Base-by-base conservation (phyloP, 1,284 basidiomycete genomes). In the Cutaneotrichosporon spelunceum region DNA sequence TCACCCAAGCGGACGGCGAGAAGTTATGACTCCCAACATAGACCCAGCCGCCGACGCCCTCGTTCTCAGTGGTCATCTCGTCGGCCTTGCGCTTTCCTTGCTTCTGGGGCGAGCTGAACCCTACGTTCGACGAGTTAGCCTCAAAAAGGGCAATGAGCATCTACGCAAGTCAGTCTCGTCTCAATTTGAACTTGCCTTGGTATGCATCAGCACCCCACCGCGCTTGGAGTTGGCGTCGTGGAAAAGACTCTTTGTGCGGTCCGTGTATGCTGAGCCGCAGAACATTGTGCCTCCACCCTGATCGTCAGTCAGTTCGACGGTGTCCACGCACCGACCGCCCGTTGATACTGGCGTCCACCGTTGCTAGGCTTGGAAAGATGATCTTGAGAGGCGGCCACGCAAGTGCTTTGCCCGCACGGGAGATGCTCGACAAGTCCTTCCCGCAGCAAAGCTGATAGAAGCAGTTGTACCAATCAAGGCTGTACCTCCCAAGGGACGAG, bases 231-330 rank as follows among this genome's bases (percentile, higher is more conserved):
- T 76, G 9, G 75, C 68, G 49, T 78, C 76, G 59, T 76, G 68
- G 62, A 77, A 78, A 9, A 77, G 62, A 0, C 47, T 23, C 44
- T 64, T 66, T 0, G 75, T 74, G 10, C 66, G 58, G 1, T 63
- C 61, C 9, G 67, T 73, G 60, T 66, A 76, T 7, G 68, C 69
- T 4, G 47, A 49, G 16, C 70, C 72, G 55, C 70, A 70, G 57
- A 79, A 79, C 74, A 79, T 79, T 9, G 77, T 79, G 0, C 76
- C 75, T 1, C 77, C 79, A 0, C 77, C 77, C 62, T 71, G 36
- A 1, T 4, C 7, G 50, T 60, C 58, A 66, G 56, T 53, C 6
- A 24, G 16, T 27, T 23, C 14, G 21, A 5, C 26, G 2, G 39
- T 1, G 0, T 6, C 19, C 26, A 26, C 72, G 64, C 55, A 73